Percentiles rank a stretch among this genome's conserved stretches.
These are phyloP conservation scores for Podila horticola DNA, from an alignment of 192 early-diverging fungal genomes.

Conservation along the genomic window DNA sequence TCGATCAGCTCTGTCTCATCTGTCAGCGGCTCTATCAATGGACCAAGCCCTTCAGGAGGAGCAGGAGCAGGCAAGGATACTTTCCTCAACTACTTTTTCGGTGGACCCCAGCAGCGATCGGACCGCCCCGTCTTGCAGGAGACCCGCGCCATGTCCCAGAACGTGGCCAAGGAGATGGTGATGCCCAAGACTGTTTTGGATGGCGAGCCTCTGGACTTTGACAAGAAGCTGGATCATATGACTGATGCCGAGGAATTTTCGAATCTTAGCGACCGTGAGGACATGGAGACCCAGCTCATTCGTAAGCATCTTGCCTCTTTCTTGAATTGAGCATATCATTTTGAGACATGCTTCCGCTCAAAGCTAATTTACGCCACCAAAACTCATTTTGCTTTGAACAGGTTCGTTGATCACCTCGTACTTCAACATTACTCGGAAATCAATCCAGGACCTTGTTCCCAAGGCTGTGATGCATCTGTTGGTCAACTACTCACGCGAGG, in stretches of 20 bases:
- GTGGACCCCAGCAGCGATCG: conserved; percentile 44
- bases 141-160: conserved; percentile 19
- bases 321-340: not conserved
- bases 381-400: conserved; percentile 15
- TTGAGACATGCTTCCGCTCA: not conserved
- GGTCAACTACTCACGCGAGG: conserved; percentile 79
- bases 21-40: conserved; percentile 25
- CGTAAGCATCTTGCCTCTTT: conserved; percentile 54
- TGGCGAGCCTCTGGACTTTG: conserved; percentile 41
- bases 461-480: conserved; percentile 87
- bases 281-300: conserved; percentile 82
- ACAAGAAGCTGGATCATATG: conserved; percentile 31
- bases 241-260: conserved; percentile 20
- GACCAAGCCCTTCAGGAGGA: not conserved
- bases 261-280: conserved; percentile 67
- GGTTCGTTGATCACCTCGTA: conserved; percentile 81
- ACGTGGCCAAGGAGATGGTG: conserved; percentile 49
- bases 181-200: conserved; percentile 53
- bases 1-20: conserved; percentile 20
- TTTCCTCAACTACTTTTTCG: conserved; percentile 65
- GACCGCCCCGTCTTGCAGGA: conserved; percentile 32
- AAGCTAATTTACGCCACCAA: not conserved
- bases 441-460: conserved; percentile 83
- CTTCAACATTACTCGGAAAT: conserved; percentile 83
- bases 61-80: conserved; percentile 43